phyloP scores from a whole-genome alignment of 73 alveolate genomes.

The Uronychia binucleata region DNA sequence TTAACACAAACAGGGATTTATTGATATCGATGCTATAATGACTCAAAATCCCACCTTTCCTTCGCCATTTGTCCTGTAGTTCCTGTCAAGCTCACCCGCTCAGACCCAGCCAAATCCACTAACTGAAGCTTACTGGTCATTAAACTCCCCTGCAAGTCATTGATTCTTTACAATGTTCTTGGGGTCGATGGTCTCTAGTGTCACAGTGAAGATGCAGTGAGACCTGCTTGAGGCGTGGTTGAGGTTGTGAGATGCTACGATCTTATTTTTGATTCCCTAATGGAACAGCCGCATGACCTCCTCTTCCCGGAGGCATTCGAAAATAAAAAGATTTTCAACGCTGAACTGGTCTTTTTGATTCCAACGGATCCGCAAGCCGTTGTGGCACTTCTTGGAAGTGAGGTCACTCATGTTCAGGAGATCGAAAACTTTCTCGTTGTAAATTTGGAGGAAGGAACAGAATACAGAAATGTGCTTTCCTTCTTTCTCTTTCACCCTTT shows the following conservation, averaged over 20 bases:
- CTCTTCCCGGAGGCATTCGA: constrained; percentile 39
- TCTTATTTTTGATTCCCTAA: constrained; percentile 73
- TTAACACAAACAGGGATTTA: constrained; percentile 88
- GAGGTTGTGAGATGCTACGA: constrained; percentile 84
- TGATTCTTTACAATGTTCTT: constrained; percentile 74
- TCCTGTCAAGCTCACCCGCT: constrained; percentile 41
- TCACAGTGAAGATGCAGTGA: constrained; percentile 86
- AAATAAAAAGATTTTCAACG: constrained; percentile 62
- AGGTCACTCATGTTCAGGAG: constrained; percentile 17
- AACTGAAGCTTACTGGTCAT: constrained; percentile 52
- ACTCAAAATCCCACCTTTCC: too few relatives aligned
- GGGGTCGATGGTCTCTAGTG: constrained; percentile 75
- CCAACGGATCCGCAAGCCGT: constrained; percentile 56
- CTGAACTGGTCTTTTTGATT: constrained; percentile 50
- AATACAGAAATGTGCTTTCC: constrained; percentile 51
- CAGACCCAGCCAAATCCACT: constrained; percentile 67
- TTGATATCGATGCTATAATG: constrained; percentile 93
- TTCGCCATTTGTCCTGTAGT: constrained; percentile 69
- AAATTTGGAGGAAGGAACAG: constrained; percentile 64
- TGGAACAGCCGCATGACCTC: constrained; percentile 60
- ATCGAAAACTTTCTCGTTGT: constrained; percentile 66
- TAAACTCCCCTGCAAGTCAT: constrained; percentile 69
- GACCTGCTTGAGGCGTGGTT: constrained; percentile 86
- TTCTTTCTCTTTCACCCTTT: neutral
- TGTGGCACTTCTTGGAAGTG: constrained; percentile 4